Percentiles rank a stretch among this genome's conserved stretches.
phyloP scores from a whole-genome alignment of 306 rosid genomes.

The Pachyrhizus erosus region DNA sequence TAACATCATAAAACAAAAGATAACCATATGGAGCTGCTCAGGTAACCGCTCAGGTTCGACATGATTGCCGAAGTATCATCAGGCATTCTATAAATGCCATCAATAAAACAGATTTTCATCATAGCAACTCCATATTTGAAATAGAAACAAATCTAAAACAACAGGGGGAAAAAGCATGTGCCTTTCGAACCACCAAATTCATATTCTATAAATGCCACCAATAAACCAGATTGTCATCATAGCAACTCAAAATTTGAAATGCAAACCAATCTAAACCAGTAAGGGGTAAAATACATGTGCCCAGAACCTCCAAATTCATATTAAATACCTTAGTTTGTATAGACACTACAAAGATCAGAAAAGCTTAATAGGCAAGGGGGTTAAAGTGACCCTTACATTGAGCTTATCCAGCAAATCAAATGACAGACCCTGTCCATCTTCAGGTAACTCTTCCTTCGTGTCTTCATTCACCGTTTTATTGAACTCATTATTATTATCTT shows the following conservation, averaged over 20 bases:
- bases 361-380: not conserved
- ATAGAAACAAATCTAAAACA: not conserved
- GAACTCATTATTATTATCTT: constrained; percentile 32
- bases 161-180: not conserved
- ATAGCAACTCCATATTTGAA: not conserved
- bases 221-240: constrained; percentile 38
- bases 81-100: constrained; percentile 23
- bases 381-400: constrained; percentile 32
- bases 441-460: constrained; percentile 45
- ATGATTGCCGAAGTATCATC: constrained; percentile 50
- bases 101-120: not conserved
- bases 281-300: not conserved
- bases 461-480: constrained; percentile 41
- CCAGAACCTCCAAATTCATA: not conserved
- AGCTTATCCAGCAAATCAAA: constrained; percentile 50
- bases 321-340: too few species aligned
- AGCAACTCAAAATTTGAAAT: constrained; percentile 39
- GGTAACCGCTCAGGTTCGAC: constrained; percentile 60
- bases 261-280: not conserved
- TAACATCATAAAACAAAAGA: not conserved
- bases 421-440: constrained; percentile 46
- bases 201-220: constrained; percentile 38
- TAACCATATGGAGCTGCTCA: constrained; percentile 38
- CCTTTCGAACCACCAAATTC: not conserved
- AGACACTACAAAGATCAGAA: not conserved